Evolutionary conservation across 2,329 filamentous ascomycete species (phyloP).

Genomic region (Colletotrichum orbiculare): DNA sequence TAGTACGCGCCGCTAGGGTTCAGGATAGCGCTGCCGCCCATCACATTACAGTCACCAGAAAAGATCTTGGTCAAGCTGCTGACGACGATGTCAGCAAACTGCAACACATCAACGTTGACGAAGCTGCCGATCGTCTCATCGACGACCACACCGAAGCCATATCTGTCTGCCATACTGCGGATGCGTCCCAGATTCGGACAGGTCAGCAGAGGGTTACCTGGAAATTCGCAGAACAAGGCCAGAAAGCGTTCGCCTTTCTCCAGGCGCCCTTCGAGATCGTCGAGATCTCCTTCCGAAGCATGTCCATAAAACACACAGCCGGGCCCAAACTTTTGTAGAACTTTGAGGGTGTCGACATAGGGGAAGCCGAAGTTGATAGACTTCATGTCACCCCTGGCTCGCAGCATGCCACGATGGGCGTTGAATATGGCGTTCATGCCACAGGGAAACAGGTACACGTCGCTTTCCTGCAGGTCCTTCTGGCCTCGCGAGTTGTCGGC

Average conservation of each 20-base stretch:
- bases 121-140: constrained; percentile 98
- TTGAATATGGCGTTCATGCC: constrained; percentile 98
- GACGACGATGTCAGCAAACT: constrained; percentile 89
- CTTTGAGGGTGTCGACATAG: constrained; percentile 96
- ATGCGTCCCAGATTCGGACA: constrained; percentile 89
- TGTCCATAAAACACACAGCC: constrained; percentile 90
- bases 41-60: constrained; percentile 97
- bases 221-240: constrained; percentile 93
- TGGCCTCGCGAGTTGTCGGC: constrained; percentile 64
- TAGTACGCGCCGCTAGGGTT: constrained; percentile 79
- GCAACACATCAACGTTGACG: constrained; percentile 92
- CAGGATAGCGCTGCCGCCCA: constrained; percentile 83
- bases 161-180: constrained; percentile 79
- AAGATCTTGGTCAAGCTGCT: constrained; percentile 98
- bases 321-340: constrained; percentile 92
- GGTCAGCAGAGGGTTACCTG: constrained; percentile 87
- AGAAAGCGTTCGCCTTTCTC: constrained; percentile 80
- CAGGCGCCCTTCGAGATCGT: constrained; percentile 82
- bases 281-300: constrained; percentile 80
- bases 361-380: constrained; percentile 97
- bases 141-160: constrained; percentile 89
- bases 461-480: constrained; percentile 79
- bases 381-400: constrained; percentile 71
- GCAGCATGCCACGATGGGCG: constrained; percentile 79
- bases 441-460: constrained; percentile 88